Evolutionary conservation across 106 monocot species (phyloP), one percentile per base, ranked within the genome.

Genomic region (Acorus calamus): DNA sequence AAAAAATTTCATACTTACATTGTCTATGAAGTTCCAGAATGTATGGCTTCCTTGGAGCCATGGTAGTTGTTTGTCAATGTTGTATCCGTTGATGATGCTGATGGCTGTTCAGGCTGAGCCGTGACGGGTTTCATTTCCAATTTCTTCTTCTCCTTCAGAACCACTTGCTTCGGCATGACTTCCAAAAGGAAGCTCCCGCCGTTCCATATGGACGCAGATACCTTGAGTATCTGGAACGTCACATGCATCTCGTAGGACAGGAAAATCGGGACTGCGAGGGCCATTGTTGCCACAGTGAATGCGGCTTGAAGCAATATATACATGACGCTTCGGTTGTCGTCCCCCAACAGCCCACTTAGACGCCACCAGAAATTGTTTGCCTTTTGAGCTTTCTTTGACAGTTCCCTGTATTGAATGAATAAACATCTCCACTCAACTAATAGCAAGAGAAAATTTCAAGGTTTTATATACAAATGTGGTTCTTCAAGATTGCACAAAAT

Each of bases 341-440:
- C 98, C 4, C 98, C 98, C 2, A 99, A 77, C 58, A 79, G 12
- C 7, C 98, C 92, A 49, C 98, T 99, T 4, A 99, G 14, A 57
- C 83, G 65, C 92, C 98, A 99, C 82, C 92, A 83, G n/a, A 84
- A 57, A 60, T 82, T 92, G 66, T 99, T 92, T 49, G 91, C 85
- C 74, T 88, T 99, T 57, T 88, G 92, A 50, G 98, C 92, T 71
- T 92, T 99, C 83, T 99, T 99, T 6, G 98, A 99, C 8, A 99
- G 85, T 63, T 92, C 98, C 73, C 98, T 99, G 79, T 51, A 28
- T 28, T 28, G 28, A 28, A 28, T 28, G 28, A 28, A 28, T 28
- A 28, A 28, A 28, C 28, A 28, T 28, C 28, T 28, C 28, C 28
- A 28, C 28, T 28, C 28, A 28, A 28, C 28, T 28, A 28, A 28